Evolutionary conservation across 495 filamentous ascomycete species (phyloP), one percentile per base, ranked within the genome.

Genomic region (Terfezia boudieri): DNA sequence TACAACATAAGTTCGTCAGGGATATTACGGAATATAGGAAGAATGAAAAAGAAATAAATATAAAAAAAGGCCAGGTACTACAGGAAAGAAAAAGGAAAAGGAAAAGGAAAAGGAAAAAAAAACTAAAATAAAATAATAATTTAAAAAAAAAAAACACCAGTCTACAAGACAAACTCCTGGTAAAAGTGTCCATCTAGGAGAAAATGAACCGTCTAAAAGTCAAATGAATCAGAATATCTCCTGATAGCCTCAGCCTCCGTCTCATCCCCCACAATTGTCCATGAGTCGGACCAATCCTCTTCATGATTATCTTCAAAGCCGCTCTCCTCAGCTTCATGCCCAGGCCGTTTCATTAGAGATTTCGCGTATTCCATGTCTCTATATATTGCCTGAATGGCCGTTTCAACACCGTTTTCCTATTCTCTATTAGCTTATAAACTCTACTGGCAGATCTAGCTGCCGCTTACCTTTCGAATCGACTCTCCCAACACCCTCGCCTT

Each of bases 321-420:
- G 10, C 46, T 52, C 58, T 60, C 52, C 71, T 32, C 26, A 69
- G 66, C 26, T 32, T 7, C 7, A 32, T 32, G 7, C 26, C 7
- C 26, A 7, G 71, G 73, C 50, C 69, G 64, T 65, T 82, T 83
- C 67, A 93, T 82, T 53, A 95, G 71, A 17, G 81, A 82, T 65
- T 79, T 83, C n/a, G 90, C 92, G 57, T 96, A 95, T 63, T 96
- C 90, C 43, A 98, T 74, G 65, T 96, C 90, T 9, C 90, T 81
- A 66, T 95, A 98, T 53, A 98, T 86, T 53, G 80, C 80, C 64
- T 96, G 84, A 57, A 98, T 86, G 9, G 92, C 90, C 14, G 74
- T 82, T 12, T 79, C 80, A 43, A 95, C 86, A 14, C 90, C 90
- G 60, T 89, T 77, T 67, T 98, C 90, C 83, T 92, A 56, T 32